Evolutionary conservation across 345 rosid genomes (phyloP).

Genomic region (Eucalyptus leucophloia): DNA sequence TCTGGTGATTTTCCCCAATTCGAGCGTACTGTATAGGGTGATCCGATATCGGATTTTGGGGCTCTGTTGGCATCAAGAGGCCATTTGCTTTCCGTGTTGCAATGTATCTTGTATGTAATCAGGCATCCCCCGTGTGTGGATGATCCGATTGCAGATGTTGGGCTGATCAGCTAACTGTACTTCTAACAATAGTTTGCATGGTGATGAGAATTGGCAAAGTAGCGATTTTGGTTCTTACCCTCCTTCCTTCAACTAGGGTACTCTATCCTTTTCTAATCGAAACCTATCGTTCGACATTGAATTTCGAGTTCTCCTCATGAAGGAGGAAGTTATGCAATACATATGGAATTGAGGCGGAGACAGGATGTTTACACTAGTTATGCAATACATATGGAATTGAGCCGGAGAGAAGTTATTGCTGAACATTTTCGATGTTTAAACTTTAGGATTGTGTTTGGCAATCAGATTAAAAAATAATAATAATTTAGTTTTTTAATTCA

Average conservation of each 20-base stretch:
- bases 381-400: neutral
- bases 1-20: neutral
- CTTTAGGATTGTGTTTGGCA: too few species aligned
- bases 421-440: neutral
- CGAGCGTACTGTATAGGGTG: neutral
- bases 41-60: neutral
- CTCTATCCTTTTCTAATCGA: too few species aligned
- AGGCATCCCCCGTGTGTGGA: neutral
- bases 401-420: neutral
- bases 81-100: neutral
- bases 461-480: too few species aligned
- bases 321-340: neutral
- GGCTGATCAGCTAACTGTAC: neutral
- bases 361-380: neutral
- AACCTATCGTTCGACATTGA: neutral
- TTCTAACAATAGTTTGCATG: neutral
- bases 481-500: too few species aligned
- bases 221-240: neutral
- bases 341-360: neutral
- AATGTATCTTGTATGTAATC: neutral
- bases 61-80: neutral
- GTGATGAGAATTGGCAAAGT: neutral
- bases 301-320: neutral
- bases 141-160: neutral
- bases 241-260: neutral